A percentile compares a stretch with the other conserved stretches of the same genome.
These are phyloP conservation scores for Yamadazyma siamensis DNA, from an alignment of 1,139 yeast species.

Conservation along the genomic window DNA sequence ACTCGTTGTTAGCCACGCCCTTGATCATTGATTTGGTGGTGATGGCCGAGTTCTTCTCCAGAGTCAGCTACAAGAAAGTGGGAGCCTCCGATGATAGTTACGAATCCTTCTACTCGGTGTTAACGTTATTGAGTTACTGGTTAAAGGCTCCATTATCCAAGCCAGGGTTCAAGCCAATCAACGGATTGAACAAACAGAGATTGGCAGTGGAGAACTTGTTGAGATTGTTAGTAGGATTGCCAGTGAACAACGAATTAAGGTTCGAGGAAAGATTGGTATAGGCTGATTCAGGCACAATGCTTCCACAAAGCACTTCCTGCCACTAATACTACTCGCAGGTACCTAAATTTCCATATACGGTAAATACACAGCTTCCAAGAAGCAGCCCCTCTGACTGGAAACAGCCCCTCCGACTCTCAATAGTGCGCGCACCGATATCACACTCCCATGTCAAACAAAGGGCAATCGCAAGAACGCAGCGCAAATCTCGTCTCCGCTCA, in stretches of 20 bases:
- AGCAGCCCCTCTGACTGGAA: too few relatives aligned
- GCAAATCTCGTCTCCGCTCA: too few relatives aligned
- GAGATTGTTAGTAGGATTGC: conserved; percentile 86
- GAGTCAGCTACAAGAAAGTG: conserved; percentile 72
- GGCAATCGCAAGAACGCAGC: too few relatives aligned
- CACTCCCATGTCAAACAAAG: too few relatives aligned
- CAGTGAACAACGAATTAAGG: conserved; percentile 86
- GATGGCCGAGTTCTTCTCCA: conserved; percentile 83
- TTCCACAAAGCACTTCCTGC: too few relatives aligned
- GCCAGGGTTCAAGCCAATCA: conserved; percentile 86
- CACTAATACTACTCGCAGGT: too few relatives aligned
- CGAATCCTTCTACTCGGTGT: conserved; percentile 76
- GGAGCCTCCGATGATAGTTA: conserved; percentile 33
- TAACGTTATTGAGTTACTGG: conserved; percentile 91
- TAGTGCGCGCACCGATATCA: too few relatives aligned
- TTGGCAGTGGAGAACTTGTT: conserved; percentile 87
- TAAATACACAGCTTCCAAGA: too few relatives aligned
- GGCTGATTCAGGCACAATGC: conserved; percentile 1
- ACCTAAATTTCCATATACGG: too few relatives aligned
- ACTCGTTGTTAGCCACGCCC: conserved; percentile 91
- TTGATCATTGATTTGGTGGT: conserved; percentile 88
- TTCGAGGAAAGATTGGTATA: conserved; percentile 77
- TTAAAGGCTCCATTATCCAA: conserved; percentile 93
- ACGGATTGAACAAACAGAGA: conserved; percentile 93
- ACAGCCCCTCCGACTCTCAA: too few relatives aligned